These are phyloP conservation scores for Pseudocercospora pini-densiflorae DNA, from an alignment of 2,329 filamentous ascomycete genomes.

Conservation along the genomic window DNA sequence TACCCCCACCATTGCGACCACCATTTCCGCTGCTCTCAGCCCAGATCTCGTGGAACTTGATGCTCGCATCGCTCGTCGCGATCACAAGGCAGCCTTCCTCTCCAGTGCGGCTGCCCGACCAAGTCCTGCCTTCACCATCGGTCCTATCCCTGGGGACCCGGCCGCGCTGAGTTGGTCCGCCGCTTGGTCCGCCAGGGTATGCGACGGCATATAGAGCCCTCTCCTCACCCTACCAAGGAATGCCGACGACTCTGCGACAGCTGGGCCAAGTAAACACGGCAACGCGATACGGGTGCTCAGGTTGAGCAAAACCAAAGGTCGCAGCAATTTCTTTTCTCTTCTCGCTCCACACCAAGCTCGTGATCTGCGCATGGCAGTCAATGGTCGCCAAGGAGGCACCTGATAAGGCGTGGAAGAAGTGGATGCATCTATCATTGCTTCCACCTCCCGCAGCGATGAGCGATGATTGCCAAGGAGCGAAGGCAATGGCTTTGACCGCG, in stretches of 20 bases:
- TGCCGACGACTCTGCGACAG: conserved; percentile 80
- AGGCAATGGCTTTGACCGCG: conserved; percentile 95
- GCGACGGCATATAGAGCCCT: conserved; percentile 86
- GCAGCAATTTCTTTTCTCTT: conserved; percentile 80
- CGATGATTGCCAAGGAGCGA: conserved; percentile 90
- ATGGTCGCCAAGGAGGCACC: conserved; percentile 88
- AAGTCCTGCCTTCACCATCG: conserved; percentile 47
- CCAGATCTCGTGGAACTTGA: conserved; percentile 98
- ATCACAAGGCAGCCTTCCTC: conserved; percentile 87
- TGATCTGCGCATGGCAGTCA: conserved; percentile 90
- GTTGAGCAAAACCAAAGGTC: conserved; percentile 91
- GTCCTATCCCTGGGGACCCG: conserved; percentile 7
- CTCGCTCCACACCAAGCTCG: conserved; percentile 81
- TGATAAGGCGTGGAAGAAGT: conserved; percentile 88
- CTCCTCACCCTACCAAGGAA: conserved; percentile 81
- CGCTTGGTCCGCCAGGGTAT: conserved; percentile 70
- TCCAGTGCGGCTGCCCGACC: conserved; percentile 61
- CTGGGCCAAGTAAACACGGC: conserved; percentile 95
- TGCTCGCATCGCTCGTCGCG: conserved; percentile 85
- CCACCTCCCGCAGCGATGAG: conserved; percentile 90
- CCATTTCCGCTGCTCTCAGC: conserved; percentile 39
- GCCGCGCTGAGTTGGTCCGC: conserved; percentile 21
- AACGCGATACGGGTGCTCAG: conserved; percentile 85
- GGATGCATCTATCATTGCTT: conserved; percentile 92
- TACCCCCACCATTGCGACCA: conserved; percentile 40